Base-by-base conservation (phyloP, 768 basidiomycete genomes). In the Phlebiopsis flavidoalba region DNA sequence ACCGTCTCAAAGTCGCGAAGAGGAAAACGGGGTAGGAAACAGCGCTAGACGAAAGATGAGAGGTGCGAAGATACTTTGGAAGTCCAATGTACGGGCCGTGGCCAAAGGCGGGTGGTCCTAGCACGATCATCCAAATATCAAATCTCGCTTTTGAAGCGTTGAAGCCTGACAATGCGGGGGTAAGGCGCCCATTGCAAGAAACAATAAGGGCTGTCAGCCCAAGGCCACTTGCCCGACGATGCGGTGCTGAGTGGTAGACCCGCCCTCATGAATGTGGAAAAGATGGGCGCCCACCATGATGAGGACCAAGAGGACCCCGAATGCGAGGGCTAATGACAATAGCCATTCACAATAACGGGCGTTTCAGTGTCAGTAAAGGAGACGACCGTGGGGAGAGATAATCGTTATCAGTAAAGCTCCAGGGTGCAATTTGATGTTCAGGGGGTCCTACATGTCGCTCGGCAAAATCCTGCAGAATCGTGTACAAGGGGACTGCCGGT, bases 401-500 rank as follows among this genome's bases (percentile, higher is more conserved):
- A 8, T 12, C 8, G 17, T 17, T 43, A 21, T 15, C 48, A 19
- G n/a, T 49, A 49, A n/a, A 49, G 48, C 19, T 48, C 19, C 14
- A 19, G 35, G 37, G 15, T 50, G 35, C 14, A 51, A n/a, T 2
- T 1, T 14, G 35, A 15, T 37, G 21, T n/a, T 8, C 31, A n/a
- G n/a, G 47, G 58, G 49, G 58, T 51, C 57, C 36, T 10, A 12
- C 36, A 19, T 8, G 14, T 8, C 37, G 46, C 57, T 58, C 57
- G 31, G 57, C 57, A n/a, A 35, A 40, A 12, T 21, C 21, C 14
- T 43, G 57, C 57, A n/a, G 21, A 40, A 12, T 21, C 21, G 22
- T 43, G 36, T 51, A 51, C 58, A 59, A 59, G 35, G 26, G 26
- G 35, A 35, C 49, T 59, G 15, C 58, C 58, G 12, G 36, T 51